Conservation (phyloP, 2,329 filamentous ascomycete species). For the Dothistroma pini region DNA sequence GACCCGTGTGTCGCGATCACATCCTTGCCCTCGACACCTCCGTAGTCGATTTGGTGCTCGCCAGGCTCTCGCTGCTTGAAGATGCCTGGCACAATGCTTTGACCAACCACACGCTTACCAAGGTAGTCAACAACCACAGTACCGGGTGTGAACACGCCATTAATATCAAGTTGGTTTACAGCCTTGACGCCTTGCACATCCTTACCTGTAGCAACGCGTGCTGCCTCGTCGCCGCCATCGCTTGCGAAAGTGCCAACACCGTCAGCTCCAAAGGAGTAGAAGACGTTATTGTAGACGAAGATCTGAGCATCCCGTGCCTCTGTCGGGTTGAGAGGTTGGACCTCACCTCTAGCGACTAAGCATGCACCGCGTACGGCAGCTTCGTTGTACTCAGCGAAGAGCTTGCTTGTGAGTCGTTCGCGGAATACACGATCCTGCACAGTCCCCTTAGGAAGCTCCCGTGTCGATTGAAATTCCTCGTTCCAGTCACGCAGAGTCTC, state of each 20-base stretch:
- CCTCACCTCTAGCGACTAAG: constrained; percentile 85
- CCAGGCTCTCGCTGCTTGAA: constrained; percentile 98
- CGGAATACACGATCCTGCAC: constrained; percentile 96
- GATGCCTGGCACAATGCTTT: constrained; percentile 97
- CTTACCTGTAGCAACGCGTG: constrained; percentile 91
- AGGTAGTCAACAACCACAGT: constrained; percentile 97
- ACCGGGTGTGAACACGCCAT: constrained; percentile 88
- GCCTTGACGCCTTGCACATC: constrained; percentile 91
- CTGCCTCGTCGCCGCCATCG: constrained; percentile 94
- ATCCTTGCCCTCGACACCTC: constrained; percentile 95
- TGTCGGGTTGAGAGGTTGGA: constrained; percentile 90
- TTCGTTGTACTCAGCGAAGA: constrained; percentile 97
- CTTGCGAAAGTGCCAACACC: constrained; percentile 95
- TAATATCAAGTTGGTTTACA: constrained; percentile 95
- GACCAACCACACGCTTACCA: constrained; percentile 92
- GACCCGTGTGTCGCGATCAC: constrained; percentile 85
- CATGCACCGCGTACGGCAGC: constrained; percentile 89
- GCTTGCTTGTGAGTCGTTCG: constrained; percentile 87
- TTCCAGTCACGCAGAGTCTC: constrained; percentile 98
- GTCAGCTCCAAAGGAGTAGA: constrained; percentile 97
- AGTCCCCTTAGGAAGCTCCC: constrained; percentile 87
- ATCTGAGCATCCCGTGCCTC: constrained; percentile 92
- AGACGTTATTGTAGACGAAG: constrained; percentile 99
- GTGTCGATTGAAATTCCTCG: constrained; percentile 95
- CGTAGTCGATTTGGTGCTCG: constrained; percentile 98